Evolutionary conservation across 2,329 filamentous ascomycete species (phyloP), one percentile per base, ranked within the genome.

Genomic region (Calonectria naviculata): DNA sequence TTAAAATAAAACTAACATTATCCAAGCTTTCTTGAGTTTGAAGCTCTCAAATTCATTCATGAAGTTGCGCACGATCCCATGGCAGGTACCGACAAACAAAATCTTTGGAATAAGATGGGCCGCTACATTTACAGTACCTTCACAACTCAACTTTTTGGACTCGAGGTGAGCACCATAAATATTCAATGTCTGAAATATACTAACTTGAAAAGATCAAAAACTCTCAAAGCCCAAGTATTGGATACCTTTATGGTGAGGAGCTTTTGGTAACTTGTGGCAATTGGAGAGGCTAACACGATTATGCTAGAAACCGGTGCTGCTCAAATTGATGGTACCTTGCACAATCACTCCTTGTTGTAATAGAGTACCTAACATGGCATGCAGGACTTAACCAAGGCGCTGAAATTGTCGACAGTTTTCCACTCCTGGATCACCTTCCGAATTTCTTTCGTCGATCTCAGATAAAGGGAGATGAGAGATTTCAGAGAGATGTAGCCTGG

Each of bases 61-160:
- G 60, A 69, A 41, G 49, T 65, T 17, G 67, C 61, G 1, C 47
- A 58, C 5, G 60, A 69, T n/a, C 67, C 67, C 1, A 34, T 28
- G 7, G 46, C 34, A 7, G 60, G 60, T 17, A 58, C 49, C 6
- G 36, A 46, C 15, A 47, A 38, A 29, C 49, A 47, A 17, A 13
- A 60, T 5, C 21, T 69, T 12, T 65, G 49, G 47, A 17, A 58
- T 19, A 28, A 36, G 15, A 64, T 69, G 28, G 60, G 60, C 1
- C 60, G 67, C n/a, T 69, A 69, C 26, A 69, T 47, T 34, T 69
- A 69, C 41, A 65, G 60, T 29, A 65, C 47, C 7, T 69, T 69
- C 15, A n/a, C 60, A 13, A 58, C 67, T 8, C 60, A 65, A n/a
- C 24, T 60, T 6, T 60, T 67, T 28, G 66, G 66, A n/a, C 46